Conservation (phyloP, 108 stramenopile genomes). For the Nitzschia palea region DNA sequence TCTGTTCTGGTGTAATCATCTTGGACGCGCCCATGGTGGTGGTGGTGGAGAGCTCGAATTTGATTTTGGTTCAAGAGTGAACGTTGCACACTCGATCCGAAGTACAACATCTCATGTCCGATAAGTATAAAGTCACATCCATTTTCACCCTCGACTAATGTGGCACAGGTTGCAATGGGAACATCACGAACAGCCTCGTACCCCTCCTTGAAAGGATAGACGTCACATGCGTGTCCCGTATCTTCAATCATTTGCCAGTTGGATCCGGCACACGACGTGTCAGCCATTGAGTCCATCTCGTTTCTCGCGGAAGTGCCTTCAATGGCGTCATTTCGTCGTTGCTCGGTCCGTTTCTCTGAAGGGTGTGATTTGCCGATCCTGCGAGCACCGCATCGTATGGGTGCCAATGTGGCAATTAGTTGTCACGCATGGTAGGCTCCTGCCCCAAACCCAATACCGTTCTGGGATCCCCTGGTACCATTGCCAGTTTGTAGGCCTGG, state of each 20-base stretch:
- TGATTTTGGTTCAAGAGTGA: neutral
- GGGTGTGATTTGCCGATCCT: no score
- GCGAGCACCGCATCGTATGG: no score
- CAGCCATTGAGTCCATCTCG: neutral
- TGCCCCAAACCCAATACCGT: no score
- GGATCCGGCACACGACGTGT: neutral
- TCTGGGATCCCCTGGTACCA: no score
- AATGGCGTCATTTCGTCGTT: neutral
- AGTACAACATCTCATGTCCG: neutral
- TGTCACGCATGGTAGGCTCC: no score
- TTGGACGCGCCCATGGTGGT: no score
- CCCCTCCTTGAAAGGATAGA: neutral
- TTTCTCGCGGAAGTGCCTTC: neutral
- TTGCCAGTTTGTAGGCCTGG: no score
- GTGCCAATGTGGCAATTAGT: no score
- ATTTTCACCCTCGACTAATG: neutral
- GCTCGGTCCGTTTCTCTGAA: no score
- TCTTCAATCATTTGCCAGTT: neutral
- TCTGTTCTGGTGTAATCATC: no score
- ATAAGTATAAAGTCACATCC: neutral
- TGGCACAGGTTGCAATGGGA: neutral
- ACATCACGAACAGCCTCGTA: neutral
- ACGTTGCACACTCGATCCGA: neutral
- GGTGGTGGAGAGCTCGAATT: no score
- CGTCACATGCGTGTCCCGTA: neutral